Conservation (phyloP, 192 early-diverging fungal species). For the Geosiphon pyriformis region DNA sequence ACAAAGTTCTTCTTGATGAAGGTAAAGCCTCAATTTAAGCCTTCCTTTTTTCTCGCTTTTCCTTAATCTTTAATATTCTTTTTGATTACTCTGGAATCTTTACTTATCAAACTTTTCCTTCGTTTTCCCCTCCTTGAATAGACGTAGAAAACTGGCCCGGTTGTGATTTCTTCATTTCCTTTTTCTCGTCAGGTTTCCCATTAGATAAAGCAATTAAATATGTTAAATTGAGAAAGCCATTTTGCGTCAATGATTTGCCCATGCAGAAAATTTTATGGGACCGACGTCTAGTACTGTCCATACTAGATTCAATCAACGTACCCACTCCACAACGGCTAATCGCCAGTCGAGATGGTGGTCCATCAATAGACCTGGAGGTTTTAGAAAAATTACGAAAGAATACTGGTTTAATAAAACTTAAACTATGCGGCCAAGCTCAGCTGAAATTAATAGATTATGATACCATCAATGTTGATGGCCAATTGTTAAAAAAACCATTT, state of each 20-base stretch:
- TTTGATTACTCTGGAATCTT: not conserved
- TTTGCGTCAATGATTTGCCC: constrained; percentile 86
- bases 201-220: constrained; percentile 91
- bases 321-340: constrained; percentile 75
- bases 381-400: constrained; percentile 46
- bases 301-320: constrained; percentile 75
- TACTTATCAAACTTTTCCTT: not conserved
- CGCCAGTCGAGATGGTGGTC: constrained; percentile 66
- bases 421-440: not conserved
- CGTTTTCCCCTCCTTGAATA: constrained; percentile 25
- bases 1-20: constrained; percentile 96
- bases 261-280: constrained; percentile 88
- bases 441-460: constrained; percentile 53
- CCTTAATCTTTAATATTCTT: not conserved
- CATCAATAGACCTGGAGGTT: constrained; percentile 48
- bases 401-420: constrained; percentile 40
- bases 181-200: constrained; percentile 93
- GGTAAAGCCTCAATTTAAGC: constrained; percentile 33
- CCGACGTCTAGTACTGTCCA: constrained; percentile 76
- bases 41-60: not conserved
- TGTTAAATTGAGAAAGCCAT: constrained; percentile 74
- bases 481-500: constrained; percentile 83
- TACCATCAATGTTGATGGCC: constrained; percentile 62
- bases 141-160: constrained; percentile 84
- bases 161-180: constrained; percentile 95